Conservation (phyloP, 2,329 filamentous ascomycete species). For the Paraconiothyrium brasiliense region DNA sequence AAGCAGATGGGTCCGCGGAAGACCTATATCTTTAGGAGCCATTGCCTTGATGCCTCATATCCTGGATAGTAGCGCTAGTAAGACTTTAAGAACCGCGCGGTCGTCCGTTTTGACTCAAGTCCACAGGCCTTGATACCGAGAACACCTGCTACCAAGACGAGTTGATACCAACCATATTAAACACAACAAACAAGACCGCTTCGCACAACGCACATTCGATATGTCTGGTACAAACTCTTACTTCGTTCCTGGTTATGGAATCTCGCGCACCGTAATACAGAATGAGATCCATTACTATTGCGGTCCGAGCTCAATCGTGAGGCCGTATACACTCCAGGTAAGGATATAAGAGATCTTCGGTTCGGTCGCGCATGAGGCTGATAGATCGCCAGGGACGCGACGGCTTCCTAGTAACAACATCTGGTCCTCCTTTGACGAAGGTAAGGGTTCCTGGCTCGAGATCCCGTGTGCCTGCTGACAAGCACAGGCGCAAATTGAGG, state of each 20-base stretch:
- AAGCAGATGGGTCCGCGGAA: background rate
- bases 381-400: slow-evolving; percentile 49
- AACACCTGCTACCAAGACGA: background rate
- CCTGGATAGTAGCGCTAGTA: background rate
- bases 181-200: background rate
- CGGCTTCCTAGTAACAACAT: slow-evolving; percentile 53
- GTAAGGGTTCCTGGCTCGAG: slow-evolving; percentile 30
- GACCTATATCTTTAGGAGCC: background rate
- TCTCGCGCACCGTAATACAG: slow-evolving; percentile 55
- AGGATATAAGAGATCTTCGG: slow-evolving; percentile 14
- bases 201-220: background rate
- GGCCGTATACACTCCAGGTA: slow-evolving; percentile 55
- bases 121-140: slow-evolving; percentile 1
- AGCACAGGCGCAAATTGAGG: slow-evolving; percentile 53
- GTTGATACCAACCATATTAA: background rate
- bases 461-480: background rate
- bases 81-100: slow-evolving; percentile 8
- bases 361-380: slow-evolving; percentile 23
- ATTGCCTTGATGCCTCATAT: slow-evolving; percentile 7
- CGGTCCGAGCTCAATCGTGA: slow-evolving; percentile 54
- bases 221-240: slow-evolving; percentile 51
- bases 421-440: slow-evolving; percentile 53
- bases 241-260: slow-evolving; percentile 54
- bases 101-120: slow-evolving; percentile 1
- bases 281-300: slow-evolving; percentile 55